Conservation (phyloP, 2,329 filamentous ascomycete genomes). For the Cladosporium colombiae region DNA sequence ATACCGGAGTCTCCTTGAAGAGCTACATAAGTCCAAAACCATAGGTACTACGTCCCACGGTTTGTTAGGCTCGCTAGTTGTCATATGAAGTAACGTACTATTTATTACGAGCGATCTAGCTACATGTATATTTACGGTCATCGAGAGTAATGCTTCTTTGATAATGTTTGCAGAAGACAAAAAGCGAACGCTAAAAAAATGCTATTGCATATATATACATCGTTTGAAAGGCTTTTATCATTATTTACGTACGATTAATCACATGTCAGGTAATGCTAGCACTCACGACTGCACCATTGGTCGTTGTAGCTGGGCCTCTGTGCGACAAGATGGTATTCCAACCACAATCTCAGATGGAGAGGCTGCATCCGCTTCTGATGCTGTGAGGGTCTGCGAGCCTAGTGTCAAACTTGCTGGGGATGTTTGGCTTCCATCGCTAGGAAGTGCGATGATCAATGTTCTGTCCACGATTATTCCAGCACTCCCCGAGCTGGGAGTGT, state of each 20-base stretch:
- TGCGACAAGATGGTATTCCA: background rate
- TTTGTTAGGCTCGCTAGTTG: too few relatives aligned
- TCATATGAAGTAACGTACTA: too few relatives aligned
- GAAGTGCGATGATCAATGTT: background rate
- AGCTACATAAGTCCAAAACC: too few relatives aligned
- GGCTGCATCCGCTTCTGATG: background rate
- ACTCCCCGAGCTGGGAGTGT: background rate
- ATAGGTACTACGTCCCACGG: too few relatives aligned
- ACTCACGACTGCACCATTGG: background rate
- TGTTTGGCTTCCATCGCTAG: background rate
- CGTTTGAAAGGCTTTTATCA: too few relatives aligned
- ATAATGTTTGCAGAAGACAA: too few relatives aligned
- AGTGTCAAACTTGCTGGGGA: background rate
- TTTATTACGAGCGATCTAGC: too few relatives aligned
- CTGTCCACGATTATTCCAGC: background rate
- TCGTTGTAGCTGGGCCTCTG: background rate
- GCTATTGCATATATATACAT: too few relatives aligned
- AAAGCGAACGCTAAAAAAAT: too few relatives aligned
- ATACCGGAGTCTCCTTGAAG: too few relatives aligned
- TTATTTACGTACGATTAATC: background rate
- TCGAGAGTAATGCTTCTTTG: too few relatives aligned
- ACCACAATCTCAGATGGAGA: background rate
- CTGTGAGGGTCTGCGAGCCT: background rate
- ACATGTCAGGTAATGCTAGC: background rate
- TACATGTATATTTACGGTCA: too few relatives aligned